phyloP scores from a whole-genome alignment of 345 rosid genomes.

The Noccaea caerulescens region DNA sequence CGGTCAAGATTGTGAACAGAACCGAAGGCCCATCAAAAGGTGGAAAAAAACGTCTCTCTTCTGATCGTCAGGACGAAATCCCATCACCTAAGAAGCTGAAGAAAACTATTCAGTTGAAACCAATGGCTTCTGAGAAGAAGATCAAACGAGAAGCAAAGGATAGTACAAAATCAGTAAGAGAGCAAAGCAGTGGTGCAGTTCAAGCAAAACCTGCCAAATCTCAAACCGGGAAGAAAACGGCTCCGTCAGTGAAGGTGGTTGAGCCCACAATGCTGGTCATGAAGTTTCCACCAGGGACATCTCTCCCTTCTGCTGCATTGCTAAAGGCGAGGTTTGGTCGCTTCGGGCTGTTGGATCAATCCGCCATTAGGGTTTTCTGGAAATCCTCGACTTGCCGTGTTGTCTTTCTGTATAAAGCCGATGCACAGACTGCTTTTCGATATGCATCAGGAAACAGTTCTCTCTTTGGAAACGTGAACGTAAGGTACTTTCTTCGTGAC shows the following conservation, averaged over 20 bases:
- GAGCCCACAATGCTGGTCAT: constrained; percentile 97
- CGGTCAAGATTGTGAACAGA: constrained; percentile 50
- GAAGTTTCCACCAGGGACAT: constrained; percentile 87
- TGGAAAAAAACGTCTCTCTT: constrained; percentile 76
- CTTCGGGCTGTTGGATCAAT: constrained; percentile 84
- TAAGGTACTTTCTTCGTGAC: constrained; percentile 69
- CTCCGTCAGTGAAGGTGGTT: constrained; percentile 55
- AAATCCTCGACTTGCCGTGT: constrained; percentile 87
- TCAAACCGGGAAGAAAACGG: constrained; percentile 54
- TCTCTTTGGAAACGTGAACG: constrained; percentile 73
- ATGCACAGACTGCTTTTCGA: constrained; percentile 80
- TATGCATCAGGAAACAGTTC: constrained; percentile 71
- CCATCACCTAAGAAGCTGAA: constrained; percentile 76
- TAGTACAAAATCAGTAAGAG: constrained; percentile 49
- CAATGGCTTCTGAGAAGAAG: constrained; percentile 70
- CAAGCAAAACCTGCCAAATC: constrained; percentile 50
- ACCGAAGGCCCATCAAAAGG: constrained; percentile 67
- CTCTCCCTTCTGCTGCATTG: constrained; percentile 87
- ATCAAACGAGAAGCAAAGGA: constrained; percentile 51
- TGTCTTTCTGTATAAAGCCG: constrained; percentile 79
- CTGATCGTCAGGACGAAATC: constrained; percentile 84
- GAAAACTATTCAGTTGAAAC: constrained; percentile 59
- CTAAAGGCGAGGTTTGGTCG: constrained; percentile 95
- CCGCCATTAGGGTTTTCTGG: constrained; percentile 93
- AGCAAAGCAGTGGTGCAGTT: constrained; percentile 43